A percentile compares a stretch with the other conserved stretches of the same genome.
phyloP scores from a whole-genome alignment of 2,329 filamentous ascomycete genomes.

The Decorospora gaudefroyi region DNA sequence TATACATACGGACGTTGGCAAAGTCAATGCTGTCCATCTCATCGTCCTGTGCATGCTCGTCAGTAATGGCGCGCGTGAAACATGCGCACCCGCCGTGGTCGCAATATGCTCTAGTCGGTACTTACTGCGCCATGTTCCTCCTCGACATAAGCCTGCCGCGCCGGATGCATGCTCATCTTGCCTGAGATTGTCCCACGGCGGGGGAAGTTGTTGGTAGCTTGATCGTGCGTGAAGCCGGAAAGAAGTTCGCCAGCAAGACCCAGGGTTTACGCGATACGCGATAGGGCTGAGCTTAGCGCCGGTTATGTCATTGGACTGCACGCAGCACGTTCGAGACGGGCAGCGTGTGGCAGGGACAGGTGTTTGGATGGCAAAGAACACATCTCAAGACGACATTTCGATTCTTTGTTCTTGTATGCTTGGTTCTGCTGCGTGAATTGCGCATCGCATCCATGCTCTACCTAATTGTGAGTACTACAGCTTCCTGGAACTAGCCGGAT shows the following conservation, averaged over 20 bases:
- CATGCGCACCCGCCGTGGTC: slow-evolving; percentile 28
- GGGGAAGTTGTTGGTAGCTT: slow-evolving; percentile 16
- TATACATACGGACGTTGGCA: slow-evolving; percentile 64
- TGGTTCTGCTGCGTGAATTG: neutral
- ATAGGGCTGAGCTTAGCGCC: slow-evolving; percentile 39
- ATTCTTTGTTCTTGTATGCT: neutral
- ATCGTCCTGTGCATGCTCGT: slow-evolving; percentile 51
- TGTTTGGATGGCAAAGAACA: slow-evolving; percentile 15
- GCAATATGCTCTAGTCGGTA: slow-evolving; percentile 6
- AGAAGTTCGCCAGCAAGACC: slow-evolving; percentile 25
- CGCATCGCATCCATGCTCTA: slow-evolving; percentile 21
- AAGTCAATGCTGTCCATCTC: slow-evolving; percentile 64
- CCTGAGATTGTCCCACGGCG: slow-evolving; percentile 17
- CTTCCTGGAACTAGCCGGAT: slow-evolving; percentile 32
- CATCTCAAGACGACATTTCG: slow-evolving; percentile 9
- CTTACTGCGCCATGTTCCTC: slow-evolving; percentile 72
- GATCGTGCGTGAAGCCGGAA: slow-evolving; percentile 20
- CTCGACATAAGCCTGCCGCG: slow-evolving; percentile 92
- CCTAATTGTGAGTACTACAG: slow-evolving; percentile 29
- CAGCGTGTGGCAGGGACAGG: slow-evolving; percentile 15
- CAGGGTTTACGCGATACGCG: slow-evolving; percentile 28
- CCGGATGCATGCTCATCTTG: slow-evolving; percentile 72
- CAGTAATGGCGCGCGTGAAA: slow-evolving; percentile 10
- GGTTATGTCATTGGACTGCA: slow-evolving; percentile 40
- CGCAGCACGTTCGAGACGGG: slow-evolving; percentile 21